Conservation (phyloP, 2,329 filamentous ascomycete species). For the Cladosporium phlei region DNA sequence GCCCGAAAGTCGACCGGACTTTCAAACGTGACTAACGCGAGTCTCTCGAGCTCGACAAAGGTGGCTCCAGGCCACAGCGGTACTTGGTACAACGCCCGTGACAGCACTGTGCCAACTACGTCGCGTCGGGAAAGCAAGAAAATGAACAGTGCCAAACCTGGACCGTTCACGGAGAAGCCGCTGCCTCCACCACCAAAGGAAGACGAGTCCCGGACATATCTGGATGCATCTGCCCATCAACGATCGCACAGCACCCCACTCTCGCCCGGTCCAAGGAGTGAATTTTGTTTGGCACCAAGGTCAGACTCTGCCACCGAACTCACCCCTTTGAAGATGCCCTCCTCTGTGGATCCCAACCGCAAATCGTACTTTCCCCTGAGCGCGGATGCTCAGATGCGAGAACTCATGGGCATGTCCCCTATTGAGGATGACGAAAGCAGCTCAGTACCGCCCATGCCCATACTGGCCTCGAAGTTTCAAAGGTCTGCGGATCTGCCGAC, state of each 20-base stretch:
- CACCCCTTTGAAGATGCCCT: slow-evolving; percentile 1
- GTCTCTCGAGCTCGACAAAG: background rate
- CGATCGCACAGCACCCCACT: slow-evolving; percentile 10
- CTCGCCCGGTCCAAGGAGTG: slow-evolving; percentile 5
- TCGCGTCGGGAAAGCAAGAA: background rate
- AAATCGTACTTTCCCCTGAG: slow-evolving; percentile 11
- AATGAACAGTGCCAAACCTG: background rate
- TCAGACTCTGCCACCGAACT: slow-evolving; percentile 7
- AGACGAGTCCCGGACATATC: background rate
- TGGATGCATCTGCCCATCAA: background rate
- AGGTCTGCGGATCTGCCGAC: background rate
- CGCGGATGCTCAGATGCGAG: slow-evolving; percentile 3
- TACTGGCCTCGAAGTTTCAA: background rate
- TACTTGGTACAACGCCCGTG: slow-evolving; percentile 7
- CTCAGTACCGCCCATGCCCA: background rate
- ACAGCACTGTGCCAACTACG: slow-evolving; percentile 2
- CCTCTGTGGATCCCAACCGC: slow-evolving; percentile 9
- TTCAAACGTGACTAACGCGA: background rate
- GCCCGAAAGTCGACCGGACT: background rate
- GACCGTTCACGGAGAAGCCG: slow-evolving; percentile 1
- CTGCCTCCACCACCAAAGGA: slow-evolving; percentile 4
- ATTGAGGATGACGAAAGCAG: background rate
- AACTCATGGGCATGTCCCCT: slow-evolving; percentile 7
- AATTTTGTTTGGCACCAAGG: background rate
- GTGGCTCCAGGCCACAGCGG: background rate